Conservation (phyloP, 306 rosid species). For the Myrica gale region DNA sequence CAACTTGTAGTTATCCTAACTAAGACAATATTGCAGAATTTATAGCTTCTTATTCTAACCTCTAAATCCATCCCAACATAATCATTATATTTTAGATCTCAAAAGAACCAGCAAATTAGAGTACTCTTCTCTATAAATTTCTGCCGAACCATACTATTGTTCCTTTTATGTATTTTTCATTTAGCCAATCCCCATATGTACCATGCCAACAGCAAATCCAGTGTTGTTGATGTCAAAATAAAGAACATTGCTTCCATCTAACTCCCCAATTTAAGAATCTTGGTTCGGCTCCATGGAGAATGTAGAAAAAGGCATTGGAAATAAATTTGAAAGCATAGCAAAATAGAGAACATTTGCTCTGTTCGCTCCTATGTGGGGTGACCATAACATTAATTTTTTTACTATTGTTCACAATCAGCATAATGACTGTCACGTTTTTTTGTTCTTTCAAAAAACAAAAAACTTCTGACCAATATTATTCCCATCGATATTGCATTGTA, state of each 20-base stretch:
- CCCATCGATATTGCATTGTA: constrained; percentile 1
- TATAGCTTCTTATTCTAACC: too few species aligned
- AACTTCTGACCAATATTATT: neutral
- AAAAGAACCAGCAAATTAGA: too few species aligned
- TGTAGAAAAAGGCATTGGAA: neutral
- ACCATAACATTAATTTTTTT: neutral
- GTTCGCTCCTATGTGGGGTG: neutral
- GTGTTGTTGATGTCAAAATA: neutral
- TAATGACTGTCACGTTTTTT: neutral
- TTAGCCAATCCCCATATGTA: too few species aligned
- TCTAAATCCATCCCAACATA: too few species aligned
- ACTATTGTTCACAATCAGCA: neutral
- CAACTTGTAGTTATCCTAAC: too few species aligned
- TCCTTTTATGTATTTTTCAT: too few species aligned
- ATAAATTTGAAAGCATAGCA: constrained; percentile 7
- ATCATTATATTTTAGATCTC: too few species aligned
- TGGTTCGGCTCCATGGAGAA: neutral
- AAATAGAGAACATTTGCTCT: neutral
- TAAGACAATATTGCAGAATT: too few species aligned
- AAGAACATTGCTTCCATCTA: constrained; percentile 3
- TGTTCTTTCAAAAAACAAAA: neutral
- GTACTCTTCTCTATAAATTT: too few species aligned
- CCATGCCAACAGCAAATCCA: too few species aligned
- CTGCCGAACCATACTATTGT: too few species aligned
- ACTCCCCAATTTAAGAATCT: neutral